Base-by-base conservation (phyloP, 305 asterid genomes). In the Rubia tinctorum region DNA sequence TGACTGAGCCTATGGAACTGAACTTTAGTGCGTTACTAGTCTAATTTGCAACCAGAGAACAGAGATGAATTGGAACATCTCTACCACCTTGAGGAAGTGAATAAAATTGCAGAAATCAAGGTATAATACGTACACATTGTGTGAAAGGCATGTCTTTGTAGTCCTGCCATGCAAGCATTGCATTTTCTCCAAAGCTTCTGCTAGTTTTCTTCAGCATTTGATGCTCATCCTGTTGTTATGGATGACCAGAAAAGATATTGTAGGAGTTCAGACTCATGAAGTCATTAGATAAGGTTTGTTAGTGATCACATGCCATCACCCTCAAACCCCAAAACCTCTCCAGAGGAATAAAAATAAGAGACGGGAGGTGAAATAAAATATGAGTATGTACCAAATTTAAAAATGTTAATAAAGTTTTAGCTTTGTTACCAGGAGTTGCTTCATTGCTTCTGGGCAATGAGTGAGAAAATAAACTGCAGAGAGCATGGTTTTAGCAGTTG, bases 401-500 rank as follows among this genome's bases (percentile, higher is more conserved):
- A 18, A 75, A 40, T n/a, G 55, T 34, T 47, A 71, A 70, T 40
- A 3, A 51, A 51, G 62, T 30, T 14, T 58, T 30, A 7, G 22
- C 12, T 40, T 59, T 62, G 18, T 56, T 88, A 93, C 98, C 93
- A 83, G 86, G 75, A 93, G 68, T 78, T 89, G 96, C 74, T 77
- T 86, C 95, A 89, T 75, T 78, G 97, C 96, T 68, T 70, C 86
- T 56, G 98, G 95, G 74, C 88, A 89, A 42, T 82, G 95, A 79
- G 91, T 82, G 74, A 93, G 89, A 88, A 88, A 93, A 82, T 88
- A 89, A 71, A 93, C 88, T 64, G 98, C 91, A 75, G 89, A 89
- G 67, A 91, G 89, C 97, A 91, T 93, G 75, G 97, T 93, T 81
- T 93, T 91, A 70, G 98, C 90, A 0, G 98, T 91, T 8, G 98